phyloP scores from a whole-genome alignment of 2,329 filamentous ascomycete genomes.

The Beauveria sp. region DNA sequence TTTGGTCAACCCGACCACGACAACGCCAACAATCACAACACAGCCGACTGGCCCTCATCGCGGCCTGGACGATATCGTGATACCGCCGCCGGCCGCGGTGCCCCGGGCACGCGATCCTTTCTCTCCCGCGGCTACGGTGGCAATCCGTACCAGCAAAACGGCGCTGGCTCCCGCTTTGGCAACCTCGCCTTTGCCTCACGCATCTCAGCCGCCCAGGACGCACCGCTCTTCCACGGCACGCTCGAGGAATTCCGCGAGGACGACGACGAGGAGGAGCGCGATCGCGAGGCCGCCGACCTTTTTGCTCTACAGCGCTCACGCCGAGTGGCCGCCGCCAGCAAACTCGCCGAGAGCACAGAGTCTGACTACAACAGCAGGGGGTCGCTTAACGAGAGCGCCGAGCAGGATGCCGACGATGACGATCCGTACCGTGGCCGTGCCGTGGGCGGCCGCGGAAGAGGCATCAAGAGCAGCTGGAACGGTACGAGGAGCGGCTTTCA shows the following conservation, averaged over 20 bases:
- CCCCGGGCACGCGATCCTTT: conserved; percentile 32
- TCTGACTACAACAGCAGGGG: conserved; percentile 48
- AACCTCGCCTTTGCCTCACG: conserved; percentile 66
- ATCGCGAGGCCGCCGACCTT: conserved; percentile 86
- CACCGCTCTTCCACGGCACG: conserved; percentile 89
- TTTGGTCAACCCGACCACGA: conserved; percentile 53
- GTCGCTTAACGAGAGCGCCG: conserved; percentile 27
- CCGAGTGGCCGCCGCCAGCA: conserved; percentile 76
- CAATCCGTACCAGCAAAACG: conserved; percentile 79
- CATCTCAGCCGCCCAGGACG: conserved; percentile 63
- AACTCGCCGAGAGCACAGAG: conserved; percentile 78
- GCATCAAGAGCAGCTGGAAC: conserved; percentile 60
- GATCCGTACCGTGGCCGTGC: conserved; percentile 35
- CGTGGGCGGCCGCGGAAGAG: conserved; percentile 27
- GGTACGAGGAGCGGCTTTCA: conserved; percentile 38
- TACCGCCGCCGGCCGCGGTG: conserved; percentile 20
- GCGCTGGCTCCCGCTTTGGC: conserved; percentile 65
- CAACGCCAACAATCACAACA: conserved; percentile 16
- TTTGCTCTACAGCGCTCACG: conserved; percentile 86
- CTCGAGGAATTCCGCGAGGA: conserved; percentile 87
- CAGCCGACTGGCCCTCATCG: conserved; percentile 27
- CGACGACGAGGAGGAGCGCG: conserved; percentile 85
- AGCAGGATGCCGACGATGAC: conserved; percentile 21
- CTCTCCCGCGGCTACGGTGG: conserved; percentile 42
- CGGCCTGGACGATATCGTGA: conserved; percentile 24